Percentiles rank a stretch among this genome's conserved stretches.
phyloP scores from a whole-genome alignment of 2,329 filamentous ascomycete genomes.

The Laburnicola sp. region DNA sequence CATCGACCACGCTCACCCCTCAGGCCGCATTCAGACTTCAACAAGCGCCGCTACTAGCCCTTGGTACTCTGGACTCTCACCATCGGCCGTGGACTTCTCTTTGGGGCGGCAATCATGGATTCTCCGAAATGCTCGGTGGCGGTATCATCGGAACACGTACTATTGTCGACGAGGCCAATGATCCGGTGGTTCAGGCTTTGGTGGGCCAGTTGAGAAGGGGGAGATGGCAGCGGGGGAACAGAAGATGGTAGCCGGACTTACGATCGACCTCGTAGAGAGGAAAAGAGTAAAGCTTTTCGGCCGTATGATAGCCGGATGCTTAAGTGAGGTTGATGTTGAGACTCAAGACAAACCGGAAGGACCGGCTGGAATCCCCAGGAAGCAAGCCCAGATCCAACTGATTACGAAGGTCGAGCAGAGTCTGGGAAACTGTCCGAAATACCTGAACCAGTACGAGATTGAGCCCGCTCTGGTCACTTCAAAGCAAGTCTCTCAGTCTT shows the following conservation, averaged over 20 bases:
- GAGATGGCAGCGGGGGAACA: conserved; percentile 47
- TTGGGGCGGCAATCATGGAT: conserved; percentile 73
- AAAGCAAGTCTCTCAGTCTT: conserved; percentile 52
- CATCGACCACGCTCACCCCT: conserved; percentile 62
- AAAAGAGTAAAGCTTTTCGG: conserved; percentile 76
- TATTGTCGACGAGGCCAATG: conserved; percentile 62
- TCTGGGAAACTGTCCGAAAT: conserved; percentile 83
- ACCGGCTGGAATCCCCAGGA: conserved; percentile 10
- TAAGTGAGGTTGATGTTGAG: conserved; percentile 46
- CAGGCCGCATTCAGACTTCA: conserved; percentile 64
- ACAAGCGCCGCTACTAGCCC: conserved; percentile 67
- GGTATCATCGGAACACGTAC: conserved; percentile 66
- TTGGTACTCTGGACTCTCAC: conserved; percentile 70
- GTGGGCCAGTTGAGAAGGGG: conserved; percentile 53
- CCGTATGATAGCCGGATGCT: conserved; percentile 65
- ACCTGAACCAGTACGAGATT: conserved; percentile 74
- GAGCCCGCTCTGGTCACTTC: conserved; percentile 58
- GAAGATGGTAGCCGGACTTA: conserved; percentile 64
- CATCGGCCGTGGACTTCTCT: conserved; percentile 75
- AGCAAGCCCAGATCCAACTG: conserved; percentile 56
- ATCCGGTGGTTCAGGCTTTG: conserved; percentile 71
- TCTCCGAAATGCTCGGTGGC: conserved; percentile 65
- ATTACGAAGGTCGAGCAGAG: conserved; percentile 71
- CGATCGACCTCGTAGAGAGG: conserved; percentile 66
- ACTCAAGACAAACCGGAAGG: conserved; percentile 31